These are phyloP conservation scores for Ephemerocybe angulata DNA, from an alignment of 768 basidiomycete genomes.

Conservation along the genomic window DNA sequence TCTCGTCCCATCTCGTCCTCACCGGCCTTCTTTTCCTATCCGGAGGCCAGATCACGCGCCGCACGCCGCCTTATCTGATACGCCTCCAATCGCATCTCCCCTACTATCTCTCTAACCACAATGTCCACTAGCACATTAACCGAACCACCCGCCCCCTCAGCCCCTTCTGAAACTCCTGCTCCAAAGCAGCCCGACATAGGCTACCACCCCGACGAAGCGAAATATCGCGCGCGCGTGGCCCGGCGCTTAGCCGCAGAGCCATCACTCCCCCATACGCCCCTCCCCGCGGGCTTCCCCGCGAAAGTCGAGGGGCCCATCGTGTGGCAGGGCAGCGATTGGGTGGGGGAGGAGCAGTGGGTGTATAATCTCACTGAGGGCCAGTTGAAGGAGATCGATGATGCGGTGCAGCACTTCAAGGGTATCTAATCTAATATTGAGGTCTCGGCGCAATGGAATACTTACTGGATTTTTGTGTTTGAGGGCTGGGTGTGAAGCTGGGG, in stretches of 20 bases:
- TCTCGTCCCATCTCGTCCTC: background rate
- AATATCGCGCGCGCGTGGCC: conserved; percentile 35
- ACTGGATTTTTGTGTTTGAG: too few relatives aligned
- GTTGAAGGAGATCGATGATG: conserved; percentile 37
- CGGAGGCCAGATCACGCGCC: background rate
- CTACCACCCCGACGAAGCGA: conserved; percentile 40
- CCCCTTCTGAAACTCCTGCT: too few relatives aligned
- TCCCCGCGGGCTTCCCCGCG: conserved; percentile 36
- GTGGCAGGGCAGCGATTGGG: conserved; percentile 46
- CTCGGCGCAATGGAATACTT: too few relatives aligned
- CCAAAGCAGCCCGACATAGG: conserved; percentile 39
- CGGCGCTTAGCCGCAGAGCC: conserved; percentile 37
- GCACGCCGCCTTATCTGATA: background rate
- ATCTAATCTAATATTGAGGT: too few relatives aligned
- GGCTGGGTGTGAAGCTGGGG: too few relatives aligned
- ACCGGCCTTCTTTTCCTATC: background rate
- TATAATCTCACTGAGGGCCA: conserved; percentile 32
- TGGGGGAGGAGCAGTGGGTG: conserved; percentile 40
- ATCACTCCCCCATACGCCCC: conserved; percentile 26
- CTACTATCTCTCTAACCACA: background rate
- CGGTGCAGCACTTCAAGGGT: conserved; percentile 39
- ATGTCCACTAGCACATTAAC: conserved; percentile 7
- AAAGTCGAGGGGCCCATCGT: conserved; percentile 36
- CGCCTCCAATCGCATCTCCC: background rate
- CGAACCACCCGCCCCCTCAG: conserved; percentile 11